Evolutionary conservation across 1,284 basidiomycete genomes (phyloP).

Genomic region (Trichosporon sp.): DNA sequence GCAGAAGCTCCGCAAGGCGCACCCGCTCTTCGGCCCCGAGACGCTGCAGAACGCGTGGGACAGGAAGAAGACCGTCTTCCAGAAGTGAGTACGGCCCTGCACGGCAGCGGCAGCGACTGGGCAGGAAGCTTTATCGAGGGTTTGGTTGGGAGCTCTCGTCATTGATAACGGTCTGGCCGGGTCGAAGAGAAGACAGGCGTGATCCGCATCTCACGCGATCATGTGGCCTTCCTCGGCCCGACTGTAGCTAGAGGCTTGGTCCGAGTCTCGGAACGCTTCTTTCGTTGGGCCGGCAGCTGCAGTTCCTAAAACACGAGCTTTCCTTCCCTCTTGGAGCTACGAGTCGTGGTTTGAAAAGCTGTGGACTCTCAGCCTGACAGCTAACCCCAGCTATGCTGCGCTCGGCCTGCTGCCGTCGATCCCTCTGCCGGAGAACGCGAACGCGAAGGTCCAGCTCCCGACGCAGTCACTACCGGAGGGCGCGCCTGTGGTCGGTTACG

Average conservation of each 20-base stretch:
- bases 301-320: too few species aligned
- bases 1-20: slow-evolving; percentile 58
- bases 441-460: slow-evolving; percentile 37
- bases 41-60: slow-evolving; percentile 83
- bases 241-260: too few species aligned
- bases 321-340: too few species aligned
- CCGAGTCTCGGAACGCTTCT: too few species aligned
- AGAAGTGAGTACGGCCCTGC: slow-evolving; percentile 67
- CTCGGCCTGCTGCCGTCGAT: slow-evolving; percentile 47
- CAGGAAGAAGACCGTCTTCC: slow-evolving; percentile 77
- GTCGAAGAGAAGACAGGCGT: too few species aligned
- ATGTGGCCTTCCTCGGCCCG: too few species aligned
- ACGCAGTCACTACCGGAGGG: slow-evolving; percentile 8
- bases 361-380: background rate
- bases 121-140: too few species aligned
- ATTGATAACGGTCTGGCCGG: too few species aligned
- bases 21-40: slow-evolving; percentile 77
- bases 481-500: slow-evolving; percentile 65
- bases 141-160: too few species aligned
- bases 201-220: too few species aligned
- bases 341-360: background rate
- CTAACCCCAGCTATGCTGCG: slow-evolving; percentile 43
- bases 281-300: too few species aligned
- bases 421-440: slow-evolving; percentile 32
- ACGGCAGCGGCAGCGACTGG: too few species aligned